phyloP scores from a whole-genome alignment of 2,329 filamentous ascomycete genomes.

The Ustulina deusta region DNA sequence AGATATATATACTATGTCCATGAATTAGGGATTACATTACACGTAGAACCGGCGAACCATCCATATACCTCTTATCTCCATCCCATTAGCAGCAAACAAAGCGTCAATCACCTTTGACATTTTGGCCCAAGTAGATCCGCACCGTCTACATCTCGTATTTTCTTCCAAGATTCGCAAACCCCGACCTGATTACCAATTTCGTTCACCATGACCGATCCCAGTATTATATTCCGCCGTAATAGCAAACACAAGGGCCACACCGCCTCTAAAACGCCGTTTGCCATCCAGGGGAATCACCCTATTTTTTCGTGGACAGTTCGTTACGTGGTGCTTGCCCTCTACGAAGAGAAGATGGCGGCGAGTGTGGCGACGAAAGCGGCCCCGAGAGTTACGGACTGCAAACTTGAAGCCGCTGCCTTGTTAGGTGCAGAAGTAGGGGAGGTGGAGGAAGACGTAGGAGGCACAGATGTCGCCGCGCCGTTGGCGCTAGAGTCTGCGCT shows the following conservation, averaged over 20 bases:
- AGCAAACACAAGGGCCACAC: background rate
- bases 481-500: conserved; percentile 5
- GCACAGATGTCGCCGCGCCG: conserved; percentile 41
- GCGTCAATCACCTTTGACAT: background rate
- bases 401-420: background rate
- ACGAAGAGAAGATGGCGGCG: conserved; percentile 51
- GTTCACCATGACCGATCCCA: background rate
- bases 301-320: background rate
- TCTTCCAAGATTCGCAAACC: background rate
- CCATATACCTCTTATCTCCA: background rate
- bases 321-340: conserved; percentile 29
- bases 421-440: background rate
- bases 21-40: background rate
- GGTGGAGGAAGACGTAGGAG: conserved; percentile 34
- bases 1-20: background rate
- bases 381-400: conserved; percentile 18
- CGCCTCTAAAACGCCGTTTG: background rate
- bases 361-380: conserved; percentile 50
- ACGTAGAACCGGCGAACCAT: background rate
- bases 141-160: background rate
- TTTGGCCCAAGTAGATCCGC: background rate
- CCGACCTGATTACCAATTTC: background rate
- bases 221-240: background rate
- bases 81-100: background rate
- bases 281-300: background rate